Conservation (phyloP, 2,329 filamentous ascomycete genomes). For the Penicillium vulpinum region DNA sequence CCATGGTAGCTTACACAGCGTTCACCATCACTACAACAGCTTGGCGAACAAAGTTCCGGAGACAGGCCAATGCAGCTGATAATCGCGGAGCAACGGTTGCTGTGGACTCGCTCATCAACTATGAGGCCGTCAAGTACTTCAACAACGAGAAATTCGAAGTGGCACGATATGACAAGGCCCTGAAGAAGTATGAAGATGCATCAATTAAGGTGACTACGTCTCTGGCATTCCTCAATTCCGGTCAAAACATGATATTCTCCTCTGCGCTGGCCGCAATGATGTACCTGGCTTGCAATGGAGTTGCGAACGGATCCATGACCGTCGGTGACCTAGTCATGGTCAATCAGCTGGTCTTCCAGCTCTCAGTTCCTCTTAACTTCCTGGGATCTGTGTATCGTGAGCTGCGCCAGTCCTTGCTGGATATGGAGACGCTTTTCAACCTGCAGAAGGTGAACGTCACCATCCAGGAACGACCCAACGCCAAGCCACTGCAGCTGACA, state of each 20-base stretch:
- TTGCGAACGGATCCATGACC: constrained; percentile 76
- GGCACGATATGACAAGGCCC: constrained; percentile 80
- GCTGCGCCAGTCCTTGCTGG: constrained; percentile 86
- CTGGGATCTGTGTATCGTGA: constrained; percentile 97
- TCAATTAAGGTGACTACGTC: constrained; percentile 98
- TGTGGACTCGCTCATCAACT: constrained; percentile 96
- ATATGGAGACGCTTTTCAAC: constrained; percentile 98
- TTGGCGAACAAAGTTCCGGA: constrained; percentile 95
- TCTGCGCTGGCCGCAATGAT: constrained; percentile 94
- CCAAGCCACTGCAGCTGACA: constrained; percentile 69
- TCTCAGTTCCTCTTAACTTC: constrained; percentile 96
- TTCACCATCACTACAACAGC: constrained; percentile 96
- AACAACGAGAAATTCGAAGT: constrained; percentile 98
- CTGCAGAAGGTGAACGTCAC: constrained; percentile 93
- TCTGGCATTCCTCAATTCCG: constrained; percentile 85
- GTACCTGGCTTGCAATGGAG: constrained; percentile 90
- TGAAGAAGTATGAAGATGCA: constrained; percentile 84
- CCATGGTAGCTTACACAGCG: constrained; percentile 92
- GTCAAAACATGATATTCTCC: constrained; percentile 97
- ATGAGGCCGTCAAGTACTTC: constrained; percentile 98
- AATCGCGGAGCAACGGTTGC: constrained; percentile 94
- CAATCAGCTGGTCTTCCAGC: constrained; percentile 97
- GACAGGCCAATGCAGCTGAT: constrained; percentile 92
- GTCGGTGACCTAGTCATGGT: constrained; percentile 98
- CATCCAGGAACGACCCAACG: constrained; percentile 74